These are phyloP conservation scores for Groenewaldozyma sp. DNA, from an alignment of 1,139 yeast species.

Conservation along the genomic window DNA sequence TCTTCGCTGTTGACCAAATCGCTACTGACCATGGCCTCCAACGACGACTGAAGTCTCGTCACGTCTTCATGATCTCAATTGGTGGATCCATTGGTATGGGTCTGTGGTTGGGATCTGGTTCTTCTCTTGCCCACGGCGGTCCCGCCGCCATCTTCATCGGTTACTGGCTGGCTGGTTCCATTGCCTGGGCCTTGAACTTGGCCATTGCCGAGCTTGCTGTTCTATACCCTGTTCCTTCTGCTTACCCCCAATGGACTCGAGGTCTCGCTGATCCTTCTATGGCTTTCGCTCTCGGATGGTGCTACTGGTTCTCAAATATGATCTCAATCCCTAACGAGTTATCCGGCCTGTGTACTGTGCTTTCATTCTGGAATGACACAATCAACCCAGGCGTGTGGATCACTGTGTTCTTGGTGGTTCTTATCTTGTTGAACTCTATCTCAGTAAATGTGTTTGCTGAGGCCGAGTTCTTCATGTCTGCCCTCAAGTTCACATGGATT, in stretches of 20 bases:
- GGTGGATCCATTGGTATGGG: slow-evolving; percentile 46
- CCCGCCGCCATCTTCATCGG: slow-evolving; percentile 59
- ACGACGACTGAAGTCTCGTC: slow-evolving; percentile 20
- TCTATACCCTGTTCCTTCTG: slow-evolving; percentile 57
- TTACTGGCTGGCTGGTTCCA: slow-evolving; percentile 50
- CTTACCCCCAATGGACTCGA: slow-evolving; percentile 49
- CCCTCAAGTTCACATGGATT: slow-evolving; percentile 39
- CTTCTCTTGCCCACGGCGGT: slow-evolving; percentile 63
- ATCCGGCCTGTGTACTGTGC: slow-evolving; percentile 48
- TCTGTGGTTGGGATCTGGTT: slow-evolving; percentile 45
- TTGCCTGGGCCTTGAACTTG: slow-evolving; percentile 59
- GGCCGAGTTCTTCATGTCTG: slow-evolving; percentile 29
- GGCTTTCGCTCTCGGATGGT: slow-evolving; percentile 14
- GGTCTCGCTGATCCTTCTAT: slow-evolving; percentile 14
- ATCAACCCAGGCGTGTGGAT: slow-evolving; percentile 43
- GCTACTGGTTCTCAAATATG: slow-evolving; percentile 24
- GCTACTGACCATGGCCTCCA: slow-evolving; percentile 8
- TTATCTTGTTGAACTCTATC: slow-evolving; percentile 25
- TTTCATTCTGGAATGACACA: slow-evolving; percentile 50
- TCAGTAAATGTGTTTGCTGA: slow-evolving; percentile 33
- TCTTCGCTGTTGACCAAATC: slow-evolving; percentile 2
- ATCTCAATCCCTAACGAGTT: slow-evolving; percentile 53
- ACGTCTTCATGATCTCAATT: slow-evolving; percentile 42
- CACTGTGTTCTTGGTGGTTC: slow-evolving; percentile 18
- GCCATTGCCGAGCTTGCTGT: slow-evolving; percentile 68